Conservation (phyloP, 495 filamentous ascomycete genomes). For the Glarea lozoyensis region DNA sequence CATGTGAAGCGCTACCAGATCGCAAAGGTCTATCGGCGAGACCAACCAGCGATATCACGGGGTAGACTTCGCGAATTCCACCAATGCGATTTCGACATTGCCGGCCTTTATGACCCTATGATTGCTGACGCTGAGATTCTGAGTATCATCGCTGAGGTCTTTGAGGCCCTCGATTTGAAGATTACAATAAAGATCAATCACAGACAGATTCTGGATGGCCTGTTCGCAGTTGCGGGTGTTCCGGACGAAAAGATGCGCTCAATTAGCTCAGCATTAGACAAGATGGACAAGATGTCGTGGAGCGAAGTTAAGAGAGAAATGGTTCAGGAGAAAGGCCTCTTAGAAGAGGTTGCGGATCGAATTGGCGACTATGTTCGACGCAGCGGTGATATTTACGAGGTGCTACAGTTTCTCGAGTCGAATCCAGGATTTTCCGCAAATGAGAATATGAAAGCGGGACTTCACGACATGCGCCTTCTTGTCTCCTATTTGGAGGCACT, state of each 20-base stretch:
- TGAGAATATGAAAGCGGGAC: constrained; percentile 58
- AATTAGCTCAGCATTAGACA: constrained; percentile 88
- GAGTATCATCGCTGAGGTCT: constrained; percentile 73
- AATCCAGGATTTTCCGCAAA: constrained; percentile 57
- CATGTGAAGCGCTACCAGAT: constrained; percentile 80
- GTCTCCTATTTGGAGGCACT: constrained; percentile 74
- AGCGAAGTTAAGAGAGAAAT: constrained; percentile 82
- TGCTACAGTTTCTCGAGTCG: constrained; percentile 52
- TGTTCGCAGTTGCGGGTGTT: constrained; percentile 84
- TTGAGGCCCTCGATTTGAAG: constrained; percentile 62
- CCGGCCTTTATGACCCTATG: constrained; percentile 80
- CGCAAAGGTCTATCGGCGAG: constrained; percentile 75
- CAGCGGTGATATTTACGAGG: constrained; percentile 51
- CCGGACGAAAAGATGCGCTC: constrained; percentile 72
- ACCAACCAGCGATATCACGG: constrained; percentile 69
- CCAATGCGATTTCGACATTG: constrained; percentile 95
- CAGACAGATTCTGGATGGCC: constrained; percentile 82
- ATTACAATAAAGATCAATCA: constrained; percentile 88
- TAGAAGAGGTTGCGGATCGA: constrained; percentile 60
- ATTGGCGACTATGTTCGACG: constrained; percentile 70
- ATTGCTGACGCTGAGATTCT: constrained; percentile 85
- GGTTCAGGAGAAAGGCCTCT: constrained; percentile 80
- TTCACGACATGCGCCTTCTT: constrained; percentile 71
- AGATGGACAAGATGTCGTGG: constrained; percentile 87
- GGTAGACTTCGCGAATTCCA: constrained; percentile 93